Evolutionary conservation across 1,284 basidiomycete species (phyloP).

Genomic region (Malassezia vespertilionis): DNA sequence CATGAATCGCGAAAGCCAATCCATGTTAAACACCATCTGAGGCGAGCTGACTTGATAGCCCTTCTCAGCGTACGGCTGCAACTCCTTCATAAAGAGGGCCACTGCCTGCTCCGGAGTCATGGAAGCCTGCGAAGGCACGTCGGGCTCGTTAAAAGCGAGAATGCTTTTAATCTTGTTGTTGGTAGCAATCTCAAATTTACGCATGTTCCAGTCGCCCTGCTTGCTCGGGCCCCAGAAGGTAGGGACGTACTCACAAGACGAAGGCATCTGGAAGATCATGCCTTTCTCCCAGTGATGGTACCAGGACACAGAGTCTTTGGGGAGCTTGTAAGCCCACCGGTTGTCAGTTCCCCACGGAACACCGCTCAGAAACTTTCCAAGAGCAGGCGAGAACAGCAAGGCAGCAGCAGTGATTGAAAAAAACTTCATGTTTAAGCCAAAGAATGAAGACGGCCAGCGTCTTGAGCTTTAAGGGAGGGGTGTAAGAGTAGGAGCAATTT

Average conservation of each 20-base stretch:
- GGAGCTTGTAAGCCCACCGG: conserved; percentile 25
- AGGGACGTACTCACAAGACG: conserved; percentile 36
- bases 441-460: conserved; percentile 10
- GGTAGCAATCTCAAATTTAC: conserved; percentile 24
- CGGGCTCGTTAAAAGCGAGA: conserved; percentile 40
- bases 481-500: not conserved
- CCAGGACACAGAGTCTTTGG: conserved; percentile 31
- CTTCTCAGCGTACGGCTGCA: conserved; percentile 30
- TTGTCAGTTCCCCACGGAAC: conserved; percentile 37
- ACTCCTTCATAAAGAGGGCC: conserved; percentile 29
- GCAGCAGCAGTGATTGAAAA: conserved; percentile 15
- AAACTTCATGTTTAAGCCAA: conserved; percentile 19
- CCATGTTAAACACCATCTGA: conserved; percentile 39
- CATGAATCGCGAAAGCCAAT: conserved; percentile 38
- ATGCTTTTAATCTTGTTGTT: conserved; percentile 22
- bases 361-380: conserved; percentile 20
- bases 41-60: conserved; percentile 36
- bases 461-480: not conserved
- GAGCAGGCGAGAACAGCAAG: conserved; percentile 11
- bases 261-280: conserved; percentile 18
- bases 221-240: conserved; percentile 38
- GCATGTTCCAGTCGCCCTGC: conserved; percentile 25
- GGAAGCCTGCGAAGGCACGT: conserved; percentile 31
- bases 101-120: conserved; percentile 30
- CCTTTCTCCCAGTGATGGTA: conserved; percentile 45